phyloP scores from a whole-genome alignment of 441 rosid genomes.

The Corymbia citriodora region DNA sequence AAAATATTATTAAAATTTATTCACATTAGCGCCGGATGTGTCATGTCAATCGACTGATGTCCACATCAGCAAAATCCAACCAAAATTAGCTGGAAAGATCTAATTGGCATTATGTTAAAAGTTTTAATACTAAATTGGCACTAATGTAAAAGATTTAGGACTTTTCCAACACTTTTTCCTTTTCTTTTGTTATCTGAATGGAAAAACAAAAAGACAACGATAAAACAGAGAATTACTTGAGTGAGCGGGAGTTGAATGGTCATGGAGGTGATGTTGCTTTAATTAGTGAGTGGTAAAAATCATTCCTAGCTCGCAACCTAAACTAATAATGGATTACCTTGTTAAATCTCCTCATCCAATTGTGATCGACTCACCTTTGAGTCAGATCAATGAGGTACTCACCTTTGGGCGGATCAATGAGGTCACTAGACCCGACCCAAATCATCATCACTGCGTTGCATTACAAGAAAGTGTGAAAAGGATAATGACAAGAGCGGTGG shows the following conservation, averaged over 20 bases:
- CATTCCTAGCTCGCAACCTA: neutral
- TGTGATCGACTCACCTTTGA: neutral
- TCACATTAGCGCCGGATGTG: too few relatives aligned
- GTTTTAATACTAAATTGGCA: too few relatives aligned
- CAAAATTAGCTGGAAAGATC: too few relatives aligned
- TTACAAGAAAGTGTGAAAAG: neutral
- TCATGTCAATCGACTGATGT: too few relatives aligned
- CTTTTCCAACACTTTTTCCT: too few relatives aligned
- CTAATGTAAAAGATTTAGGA: too few relatives aligned
- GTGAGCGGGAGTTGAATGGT: too few relatives aligned
- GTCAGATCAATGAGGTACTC: neutral
- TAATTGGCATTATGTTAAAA: too few relatives aligned
- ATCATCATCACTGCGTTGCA: neutral
- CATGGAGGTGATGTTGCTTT: neutral
- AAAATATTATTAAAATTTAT: too few relatives aligned
- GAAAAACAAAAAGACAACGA: too few relatives aligned
- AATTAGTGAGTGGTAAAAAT: neutral
- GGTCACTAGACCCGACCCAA: neutral
- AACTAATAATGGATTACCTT: neutral
- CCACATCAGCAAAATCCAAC: too few relatives aligned
- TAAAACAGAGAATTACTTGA: too few relatives aligned
- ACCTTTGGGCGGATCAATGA: neutral
- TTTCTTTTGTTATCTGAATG: neutral
- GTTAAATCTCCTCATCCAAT: neutral
- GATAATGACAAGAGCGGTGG: neutral